Conservation (phyloP, 345 rosid species). For the Diplotaxis tenuifolia region DNA sequence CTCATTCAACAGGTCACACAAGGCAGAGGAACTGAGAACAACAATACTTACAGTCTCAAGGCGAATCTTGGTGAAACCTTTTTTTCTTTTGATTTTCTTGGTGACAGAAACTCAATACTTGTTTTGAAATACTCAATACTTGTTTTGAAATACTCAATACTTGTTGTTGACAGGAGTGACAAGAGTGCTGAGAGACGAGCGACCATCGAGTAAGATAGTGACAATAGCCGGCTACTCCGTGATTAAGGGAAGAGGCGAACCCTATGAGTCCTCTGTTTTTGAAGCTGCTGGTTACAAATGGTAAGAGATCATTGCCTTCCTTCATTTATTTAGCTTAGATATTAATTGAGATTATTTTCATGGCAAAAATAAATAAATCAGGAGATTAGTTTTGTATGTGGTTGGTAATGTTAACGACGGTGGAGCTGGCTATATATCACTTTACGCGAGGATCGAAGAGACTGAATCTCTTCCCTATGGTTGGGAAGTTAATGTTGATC, state of each 20-base stretch:
- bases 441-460: conserved; percentile 35
- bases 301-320: not conserved
- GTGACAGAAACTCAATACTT: not conserved
- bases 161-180: conserved; percentile 23
- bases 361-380: not conserved
- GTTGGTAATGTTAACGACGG: conserved; percentile 35
- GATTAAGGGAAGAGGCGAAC: conserved; percentile 11
- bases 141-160: not conserved
- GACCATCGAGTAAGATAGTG: conserved; percentile 40
- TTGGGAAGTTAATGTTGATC: conserved; percentile 39
- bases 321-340: not conserved
- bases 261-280: conserved; percentile 41
- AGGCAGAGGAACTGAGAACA: conserved; percentile 9
- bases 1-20: conserved; percentile 24
- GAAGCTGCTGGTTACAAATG: conserved; percentile 45
- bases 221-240: conserved; percentile 41
- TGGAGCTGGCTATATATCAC: conserved; percentile 34
- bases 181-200: conserved; percentile 16
- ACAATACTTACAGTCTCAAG: conserved; percentile 9
- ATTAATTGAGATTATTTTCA: not conserved
- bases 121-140: not conserved
- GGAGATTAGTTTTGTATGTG: conserved; percentile 41
- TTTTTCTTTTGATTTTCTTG: not conserved
- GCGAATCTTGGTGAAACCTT: conserved; percentile 18
- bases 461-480: conserved; percentile 14